Conservation (phyloP, 192 early-diverging fungal species). For the Coemansia sp. region DNA sequence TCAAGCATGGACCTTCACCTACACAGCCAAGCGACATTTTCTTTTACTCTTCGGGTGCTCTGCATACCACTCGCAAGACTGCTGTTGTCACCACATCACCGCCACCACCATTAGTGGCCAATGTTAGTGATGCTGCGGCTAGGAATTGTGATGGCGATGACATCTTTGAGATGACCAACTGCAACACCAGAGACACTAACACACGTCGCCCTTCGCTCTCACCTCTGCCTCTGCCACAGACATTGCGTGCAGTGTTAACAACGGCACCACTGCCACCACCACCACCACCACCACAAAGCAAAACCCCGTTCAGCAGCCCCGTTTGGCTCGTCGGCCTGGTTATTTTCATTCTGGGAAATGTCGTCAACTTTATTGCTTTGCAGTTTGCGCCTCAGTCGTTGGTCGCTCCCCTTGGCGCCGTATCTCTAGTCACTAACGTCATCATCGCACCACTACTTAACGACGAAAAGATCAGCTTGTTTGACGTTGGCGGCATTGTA, state of each 20-base stretch:
- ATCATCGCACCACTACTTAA: conserved; percentile 76
- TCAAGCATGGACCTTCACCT: not conserved
- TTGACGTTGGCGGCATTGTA: conserved; percentile 68
- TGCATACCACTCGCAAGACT: conserved; percentile 2
- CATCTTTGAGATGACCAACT: conserved; percentile 4
- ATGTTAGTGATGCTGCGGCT: not conserved
- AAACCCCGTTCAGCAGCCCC: conserved; percentile 30
- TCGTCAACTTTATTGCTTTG: conserved; percentile 69
- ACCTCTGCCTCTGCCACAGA: not conserved
- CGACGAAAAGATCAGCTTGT: conserved; percentile 64
- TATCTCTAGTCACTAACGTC: conserved; percentile 78
- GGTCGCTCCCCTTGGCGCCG: conserved; percentile 72
- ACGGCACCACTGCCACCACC: no score
- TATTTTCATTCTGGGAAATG: conserved; percentile 70
- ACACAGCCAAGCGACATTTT: conserved; percentile 3
- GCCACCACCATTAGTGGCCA: not conserved
- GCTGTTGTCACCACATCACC: not conserved
- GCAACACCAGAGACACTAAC: not conserved
- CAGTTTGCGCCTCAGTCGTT: conserved; percentile 82
- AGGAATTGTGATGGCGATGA: not conserved
- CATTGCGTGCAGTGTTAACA: not conserved
- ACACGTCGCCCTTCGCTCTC: not conserved
- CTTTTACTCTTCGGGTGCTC: conserved; percentile 21
- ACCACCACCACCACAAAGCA: not conserved
- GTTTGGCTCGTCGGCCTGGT: conserved; percentile 67